These are phyloP conservation scores for maize (Zea mays) DNA, from an alignment of 176 grass and related monocot genomes.

Conservation along the genomic window Zm-B73-REFERENCE-NAM-5.0 NC_050096.1:74873001-74873500, in stretches of 20 bases:
- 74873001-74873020: neutral
- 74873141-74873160: too few relatives aligned
- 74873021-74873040: neutral
- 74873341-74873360: too few relatives aligned
- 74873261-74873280: neutral
- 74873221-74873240: neutral
- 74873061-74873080: neutral
- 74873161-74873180: neutral
- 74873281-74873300: neutral
- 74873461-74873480: neutral
- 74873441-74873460: too few relatives aligned
- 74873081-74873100: neutral
- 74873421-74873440: too few relatives aligned
- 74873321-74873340: too few relatives aligned
- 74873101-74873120: neutral
- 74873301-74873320: too few relatives aligned
- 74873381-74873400: too few relatives aligned
- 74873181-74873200: neutral
- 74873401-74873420: too few relatives aligned
- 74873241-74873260: neutral
- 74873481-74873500: constrained; percentile 19
- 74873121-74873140: too few relatives aligned
- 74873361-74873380: too few relatives aligned
- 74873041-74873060: neutral
- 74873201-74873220: neutral